Evolutionary conservation across 352 stramenopile species (phyloP), one percentile per base, ranked within the genome.

Genomic region (Pythium oligandrum): DNA sequence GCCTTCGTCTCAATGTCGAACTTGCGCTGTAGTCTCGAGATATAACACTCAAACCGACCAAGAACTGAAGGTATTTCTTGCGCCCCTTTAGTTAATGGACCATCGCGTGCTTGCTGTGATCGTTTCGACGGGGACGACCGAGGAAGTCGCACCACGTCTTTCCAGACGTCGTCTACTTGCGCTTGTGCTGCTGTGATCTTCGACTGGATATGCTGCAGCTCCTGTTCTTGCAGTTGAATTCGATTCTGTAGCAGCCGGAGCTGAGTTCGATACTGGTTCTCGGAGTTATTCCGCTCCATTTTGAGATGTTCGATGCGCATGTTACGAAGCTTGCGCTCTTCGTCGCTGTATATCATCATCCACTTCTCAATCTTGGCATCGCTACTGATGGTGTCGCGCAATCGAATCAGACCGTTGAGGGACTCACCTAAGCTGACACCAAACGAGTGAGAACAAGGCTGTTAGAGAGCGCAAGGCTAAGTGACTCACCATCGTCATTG

Each of bases 401-500:
- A 59, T 9, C 82, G 77, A 37, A 88, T 68, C 12, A 93, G 48
- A 45, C 64, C 78, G 2, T 64, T 71, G n/a, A 93, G 48, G 6
- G 77, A 88, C 46, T 90, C 79, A 44, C 82, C 76, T 84, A 62
- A 51, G 51, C 58, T 66, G 43, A 40, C 55, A 50, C 31, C 42
- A 39, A 40, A 10, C 32, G 9, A 32, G 6, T n/a, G 2, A 31
- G 43, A 40, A 26, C 10, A 34, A 31, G n/a, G 26, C 12, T 36
- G 45, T 33, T 8, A 33, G 1, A 55, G 35, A 37, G 48, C 6
- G 30, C 9, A 35, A 4, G 44, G 26, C n/a, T 11, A 6, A 3
- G 6, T n/a, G 4, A 49, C 60, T n/a, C 54, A 88, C 77, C 80
- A 46, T 93, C 80, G 36, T 93, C 83, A 45, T 87, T 86, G 64